These are phyloP conservation scores for Aciculosporium take DNA, from an alignment of 2,329 filamentous ascomycete species.

Conservation along the genomic window DNA sequence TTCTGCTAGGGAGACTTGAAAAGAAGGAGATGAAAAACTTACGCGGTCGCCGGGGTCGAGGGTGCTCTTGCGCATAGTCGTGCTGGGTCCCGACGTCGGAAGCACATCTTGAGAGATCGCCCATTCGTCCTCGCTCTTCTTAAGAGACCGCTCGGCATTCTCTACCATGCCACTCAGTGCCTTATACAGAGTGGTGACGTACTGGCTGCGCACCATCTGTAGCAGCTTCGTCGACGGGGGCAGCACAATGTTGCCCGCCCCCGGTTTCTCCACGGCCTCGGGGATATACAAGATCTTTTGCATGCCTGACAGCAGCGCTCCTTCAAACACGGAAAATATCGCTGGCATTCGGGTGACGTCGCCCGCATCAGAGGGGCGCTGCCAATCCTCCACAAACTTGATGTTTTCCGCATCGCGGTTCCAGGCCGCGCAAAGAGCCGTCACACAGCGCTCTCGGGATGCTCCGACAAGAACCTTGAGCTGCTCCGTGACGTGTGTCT, in stretches of 20 bases:
- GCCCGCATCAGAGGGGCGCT: slow-evolving; percentile 61
- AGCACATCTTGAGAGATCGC: slow-evolving; percentile 32
- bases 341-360: slow-evolving; percentile 87
- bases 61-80: slow-evolving; percentile 28
- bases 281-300: slow-evolving; percentile 92
- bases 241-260: slow-evolving; percentile 61
- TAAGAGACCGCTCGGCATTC: slow-evolving; percentile 68
- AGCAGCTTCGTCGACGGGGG: slow-evolving; percentile 77
- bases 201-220: slow-evolving; percentile 81
- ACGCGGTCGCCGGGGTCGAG: slow-evolving; percentile 44
- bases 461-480: slow-evolving; percentile 62
- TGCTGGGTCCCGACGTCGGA: slow-evolving; percentile 14
- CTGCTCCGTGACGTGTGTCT: slow-evolving; percentile 49
- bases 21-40: slow-evolving; percentile 15
- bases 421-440: slow-evolving; percentile 81
- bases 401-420: slow-evolving; percentile 85
- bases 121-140: slow-evolving; percentile 51
- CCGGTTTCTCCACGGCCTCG: slow-evolving; percentile 65
- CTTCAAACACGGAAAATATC: slow-evolving; percentile 75
- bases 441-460: slow-evolving; percentile 72
- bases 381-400: slow-evolving; percentile 90
- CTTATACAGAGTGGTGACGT: slow-evolving; percentile 88
- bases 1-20: not conserved
- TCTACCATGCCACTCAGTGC: slow-evolving; percentile 92
- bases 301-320: slow-evolving; percentile 66